Base-by-base conservation (phyloP, 345 rosid species). In the Excoecaria cochinchinensis region DNA sequence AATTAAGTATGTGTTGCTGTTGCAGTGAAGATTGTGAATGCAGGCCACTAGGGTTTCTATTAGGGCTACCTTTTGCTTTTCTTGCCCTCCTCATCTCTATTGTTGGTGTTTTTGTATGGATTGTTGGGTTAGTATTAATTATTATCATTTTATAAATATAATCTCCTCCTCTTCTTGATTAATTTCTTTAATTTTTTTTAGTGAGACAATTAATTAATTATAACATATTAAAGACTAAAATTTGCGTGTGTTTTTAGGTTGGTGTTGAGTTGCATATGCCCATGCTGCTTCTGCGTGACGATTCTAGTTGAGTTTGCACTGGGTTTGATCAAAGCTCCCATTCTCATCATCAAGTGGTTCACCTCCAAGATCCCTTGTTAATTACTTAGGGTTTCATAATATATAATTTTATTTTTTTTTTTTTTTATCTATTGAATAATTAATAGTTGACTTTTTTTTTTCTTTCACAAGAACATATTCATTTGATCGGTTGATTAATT, bases 41-140 rank as follows among this genome's bases (percentile, higher is more conserved):
- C 78, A 86, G 92, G 78, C 94, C 97, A 14, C 79, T 91, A 55
- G 99, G 94, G 67, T 92, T 95, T 79, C 93, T 95, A 25, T 80
- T 92, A 69, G 98, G 97, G 38, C 97, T 92, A 25, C 98, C 99
- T 57, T 95, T 91, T 72, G 93, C 97, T 60, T 84, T 95, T 48
- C 86, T 95, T 65, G 81, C 96, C 71, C 89, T 95, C 53, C 63
- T 92, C 53, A 76, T 92, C 86, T 92, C 98, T 66, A 75, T 92
- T 40, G 78, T 95, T 63, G 96, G 96, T 69, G 76, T 95, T 51
- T 53, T 89, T 44, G 75, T 89, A 69, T 90, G 99, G 98, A 90
- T 91, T 71, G 85, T 91, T 70, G 97, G 98, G 97, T 92, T 53
- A 53, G 90, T 77, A 8, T 19, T 8, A 15, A 55, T 55, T 4